These are phyloP conservation scores for Sarcodon sp. DNA, from an alignment of 768 basidiomycete species.

Conservation along the genomic window DNA sequence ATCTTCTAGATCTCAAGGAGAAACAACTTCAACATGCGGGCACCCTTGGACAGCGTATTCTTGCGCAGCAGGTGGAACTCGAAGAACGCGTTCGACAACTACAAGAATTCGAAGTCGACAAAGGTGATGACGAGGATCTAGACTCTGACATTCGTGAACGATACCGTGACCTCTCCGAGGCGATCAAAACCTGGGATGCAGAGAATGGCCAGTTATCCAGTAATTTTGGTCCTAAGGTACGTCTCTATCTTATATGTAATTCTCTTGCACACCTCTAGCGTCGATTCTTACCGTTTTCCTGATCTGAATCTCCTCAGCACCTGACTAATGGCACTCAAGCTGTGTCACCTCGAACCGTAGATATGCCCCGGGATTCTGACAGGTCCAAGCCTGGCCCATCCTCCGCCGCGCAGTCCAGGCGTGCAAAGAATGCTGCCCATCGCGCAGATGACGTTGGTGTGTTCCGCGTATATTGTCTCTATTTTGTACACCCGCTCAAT, in stretches of 20 bases:
- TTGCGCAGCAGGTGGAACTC: constrained; percentile 87
- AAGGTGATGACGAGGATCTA: constrained; percentile 47
- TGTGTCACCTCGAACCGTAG: constrained; percentile 21
- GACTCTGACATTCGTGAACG: constrained; percentile 58
- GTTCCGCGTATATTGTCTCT: constrained; percentile 15
- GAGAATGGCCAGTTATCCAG: constrained; percentile 70
- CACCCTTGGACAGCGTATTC: constrained; percentile 85
- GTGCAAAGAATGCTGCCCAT: constrained; percentile 87
- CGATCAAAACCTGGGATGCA: constrained; percentile 62
- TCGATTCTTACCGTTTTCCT: constrained; percentile 5
- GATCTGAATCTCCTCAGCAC: constrained; percentile 19
- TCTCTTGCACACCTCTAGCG: constrained; percentile 3
- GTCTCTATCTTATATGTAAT: constrained; percentile 6
- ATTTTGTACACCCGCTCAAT: constrained; percentile 7
- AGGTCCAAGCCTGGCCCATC: constrained; percentile 56
- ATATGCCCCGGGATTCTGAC: constrained; percentile 28
- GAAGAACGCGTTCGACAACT: constrained; percentile 79
- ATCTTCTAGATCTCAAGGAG: constrained; percentile 80
- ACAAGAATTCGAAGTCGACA: constrained; percentile 57
- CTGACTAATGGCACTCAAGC: constrained; percentile 25
- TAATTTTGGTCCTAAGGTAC: constrained; percentile 54
- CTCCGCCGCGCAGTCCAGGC: constrained; percentile 65
- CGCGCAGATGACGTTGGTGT: constrained; percentile 80
- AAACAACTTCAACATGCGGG: constrained; percentile 87
- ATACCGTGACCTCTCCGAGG: constrained; percentile 67